These are phyloP conservation scores for Megacollybia marginata DNA, from an alignment of 768 basidiomycete genomes.

Conservation along the genomic window DNA sequence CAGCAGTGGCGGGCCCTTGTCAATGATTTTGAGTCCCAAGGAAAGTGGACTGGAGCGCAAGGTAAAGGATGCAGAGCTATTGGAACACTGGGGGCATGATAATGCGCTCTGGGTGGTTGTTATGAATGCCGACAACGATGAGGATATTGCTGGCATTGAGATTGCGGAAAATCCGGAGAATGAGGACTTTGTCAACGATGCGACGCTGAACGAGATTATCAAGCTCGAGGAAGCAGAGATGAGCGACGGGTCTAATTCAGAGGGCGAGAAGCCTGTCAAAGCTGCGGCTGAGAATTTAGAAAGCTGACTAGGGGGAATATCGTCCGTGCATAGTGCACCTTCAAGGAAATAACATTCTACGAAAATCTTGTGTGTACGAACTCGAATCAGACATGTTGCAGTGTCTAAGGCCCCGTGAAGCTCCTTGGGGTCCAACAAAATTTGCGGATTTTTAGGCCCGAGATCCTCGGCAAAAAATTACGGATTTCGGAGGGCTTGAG, in stretches of 20 bases:
- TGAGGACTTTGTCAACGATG: constrained; percentile 4
- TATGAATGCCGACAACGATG: constrained; percentile 14
- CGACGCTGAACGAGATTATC: constrained; percentile 1
- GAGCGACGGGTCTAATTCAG: not conserved
- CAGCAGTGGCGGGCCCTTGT: constrained; percentile 2
- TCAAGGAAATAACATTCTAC: no score
- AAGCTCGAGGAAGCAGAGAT: constrained; percentile 2
- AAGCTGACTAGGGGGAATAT: no score
- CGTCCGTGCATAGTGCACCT: no score
- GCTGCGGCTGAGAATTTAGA: no score
- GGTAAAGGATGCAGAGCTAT: constrained; percentile 13
- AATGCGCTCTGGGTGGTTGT: constrained; percentile 16
- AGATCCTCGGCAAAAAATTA: no score
- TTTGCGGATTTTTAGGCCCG: no score
- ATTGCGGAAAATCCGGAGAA: constrained; percentile 9
- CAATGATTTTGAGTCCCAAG: constrained; percentile 1
- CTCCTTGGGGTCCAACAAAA: no score
- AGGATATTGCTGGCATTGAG: constrained; percentile 13
- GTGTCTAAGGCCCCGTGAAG: no score
- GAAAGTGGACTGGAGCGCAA: constrained; percentile 5
- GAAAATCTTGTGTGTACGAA: no score
- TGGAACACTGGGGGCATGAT: constrained; percentile 12
- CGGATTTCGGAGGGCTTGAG: no score
- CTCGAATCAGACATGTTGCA: no score
- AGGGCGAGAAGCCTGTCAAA: not conserved